phyloP scores from a whole-genome alignment of 169 alveolate species.

The Toxoplasma gondii region DNA sequence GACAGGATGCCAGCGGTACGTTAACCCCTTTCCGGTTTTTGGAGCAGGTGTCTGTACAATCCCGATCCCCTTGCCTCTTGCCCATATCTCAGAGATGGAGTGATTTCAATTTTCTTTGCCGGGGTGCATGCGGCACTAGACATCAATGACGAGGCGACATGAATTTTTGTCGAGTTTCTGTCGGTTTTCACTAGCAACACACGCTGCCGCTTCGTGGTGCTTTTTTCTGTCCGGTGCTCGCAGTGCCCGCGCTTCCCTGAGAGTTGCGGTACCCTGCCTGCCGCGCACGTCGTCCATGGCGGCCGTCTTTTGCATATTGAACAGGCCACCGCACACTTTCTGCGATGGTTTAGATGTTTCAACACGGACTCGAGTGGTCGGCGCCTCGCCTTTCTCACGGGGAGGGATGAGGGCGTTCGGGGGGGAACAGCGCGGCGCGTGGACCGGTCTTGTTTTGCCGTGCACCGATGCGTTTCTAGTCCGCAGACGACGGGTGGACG shows the following conservation, averaged over 20 bases:
- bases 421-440: no score
- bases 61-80: not conserved
- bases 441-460: no score
- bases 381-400: no score
- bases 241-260: not conserved
- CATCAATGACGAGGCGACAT: not conserved
- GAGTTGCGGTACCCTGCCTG: not conserved
- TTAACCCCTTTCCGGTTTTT: not conserved
- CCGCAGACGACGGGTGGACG: no score
- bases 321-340: no score
- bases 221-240: not conserved
- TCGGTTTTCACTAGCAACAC: not conserved
- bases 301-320: not conserved
- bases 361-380: no score
- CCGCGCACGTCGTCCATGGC: not conserved
- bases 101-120: not conserved
- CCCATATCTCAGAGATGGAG: not conserved
- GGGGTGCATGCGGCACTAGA: not conserved
- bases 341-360: no score
- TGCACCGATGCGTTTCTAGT: no score
- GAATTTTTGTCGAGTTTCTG: not conserved
- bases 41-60: not conserved
- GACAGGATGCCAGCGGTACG: constrained; percentile 13
- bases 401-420: no score
- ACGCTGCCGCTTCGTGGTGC: not conserved